A percentile compares a stretch with the other conserved stretches of the same genome.
phyloP scores from a whole-genome alignment of 306 rosid species.

The Acmispon strigosus region DNA sequence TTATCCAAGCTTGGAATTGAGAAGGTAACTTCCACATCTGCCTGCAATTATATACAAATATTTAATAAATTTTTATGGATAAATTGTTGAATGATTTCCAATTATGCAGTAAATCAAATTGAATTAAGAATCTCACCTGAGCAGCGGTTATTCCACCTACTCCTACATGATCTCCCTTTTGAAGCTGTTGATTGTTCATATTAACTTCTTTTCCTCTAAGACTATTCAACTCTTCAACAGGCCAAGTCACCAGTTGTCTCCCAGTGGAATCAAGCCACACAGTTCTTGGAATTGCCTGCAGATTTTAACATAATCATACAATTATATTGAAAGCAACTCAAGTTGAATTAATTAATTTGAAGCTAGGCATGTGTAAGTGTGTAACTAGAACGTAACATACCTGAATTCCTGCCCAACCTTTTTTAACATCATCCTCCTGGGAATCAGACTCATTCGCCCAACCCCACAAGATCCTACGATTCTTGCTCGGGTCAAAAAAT shows the following conservation, averaged over 20 bases:
- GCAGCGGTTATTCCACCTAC: slow-evolving; percentile 63
- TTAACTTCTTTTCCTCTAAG: slow-evolving; percentile 40
- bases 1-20: slow-evolving; percentile 53
- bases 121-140: slow-evolving; percentile 36
- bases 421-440: slow-evolving; percentile 10
- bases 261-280: slow-evolving; percentile 54
- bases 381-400: no score
- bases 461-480: slow-evolving; percentile 75
- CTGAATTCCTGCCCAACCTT: slow-evolving; percentile 98
- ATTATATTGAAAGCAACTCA: no score
- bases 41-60: slow-evolving; percentile 26
- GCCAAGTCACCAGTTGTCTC: slow-evolving; percentile 63
- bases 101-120: no score
- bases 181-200: slow-evolving; percentile 26
- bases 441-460: slow-evolving; percentile 91
- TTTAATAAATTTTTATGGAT: no score
- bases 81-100: no score
- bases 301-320: background rate
- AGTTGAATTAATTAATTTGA: no score
- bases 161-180: slow-evolving; percentile 35
- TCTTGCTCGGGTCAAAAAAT: slow-evolving; percentile 51
- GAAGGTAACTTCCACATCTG: slow-evolving; percentile 76
- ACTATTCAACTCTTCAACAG: slow-evolving; percentile 49
- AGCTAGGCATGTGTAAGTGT: no score
- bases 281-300: slow-evolving; percentile 64